These are phyloP conservation scores for Scenedesmus sp. DNA, from an alignment of 163 green algal genomes.

Conservation along the genomic window DNA sequence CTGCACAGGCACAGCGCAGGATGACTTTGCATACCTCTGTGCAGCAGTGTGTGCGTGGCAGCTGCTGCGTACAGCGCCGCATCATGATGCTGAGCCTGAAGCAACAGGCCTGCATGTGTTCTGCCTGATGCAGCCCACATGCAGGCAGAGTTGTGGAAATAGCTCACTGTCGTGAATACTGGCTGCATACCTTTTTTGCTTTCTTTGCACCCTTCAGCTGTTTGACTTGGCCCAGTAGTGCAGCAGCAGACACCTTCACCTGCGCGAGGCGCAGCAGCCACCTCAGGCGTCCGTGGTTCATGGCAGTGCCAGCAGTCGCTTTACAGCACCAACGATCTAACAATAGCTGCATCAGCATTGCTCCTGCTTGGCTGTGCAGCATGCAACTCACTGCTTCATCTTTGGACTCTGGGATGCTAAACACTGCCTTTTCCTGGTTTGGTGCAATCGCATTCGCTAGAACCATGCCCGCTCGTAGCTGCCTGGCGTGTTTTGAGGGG, in stretches of 20 bases:
- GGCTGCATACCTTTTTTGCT: constrained; percentile 7
- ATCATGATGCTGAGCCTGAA: neutral
- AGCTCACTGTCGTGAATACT: neutral
- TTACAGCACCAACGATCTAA: neutral
- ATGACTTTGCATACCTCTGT: neutral
- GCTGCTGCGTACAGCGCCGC: neutral
- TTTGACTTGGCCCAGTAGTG: constrained; percentile 20
- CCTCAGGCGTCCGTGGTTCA: neutral
- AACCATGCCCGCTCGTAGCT: neutral
- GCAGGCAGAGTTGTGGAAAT: neutral
- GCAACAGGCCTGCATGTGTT: neutral
- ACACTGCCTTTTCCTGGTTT: constrained; percentile 14
- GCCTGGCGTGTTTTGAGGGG: neutral
- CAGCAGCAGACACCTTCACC: constrained; percentile 25
- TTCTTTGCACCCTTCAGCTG: neutral
- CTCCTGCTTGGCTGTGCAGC: neutral
- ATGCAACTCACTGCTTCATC: constrained; percentile 37
- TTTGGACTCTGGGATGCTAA: constrained; percentile 27
- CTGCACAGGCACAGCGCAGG: neutral
- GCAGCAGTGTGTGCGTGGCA: neutral
- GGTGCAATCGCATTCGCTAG: neutral
- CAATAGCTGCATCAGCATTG: neutral
- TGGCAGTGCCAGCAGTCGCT: neutral
- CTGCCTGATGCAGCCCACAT: neutral
- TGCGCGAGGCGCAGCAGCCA: neutral